These are phyloP conservation scores for Xerocomus nothofagi DNA, from an alignment of 1,284 basidiomycete species.

Conservation along the genomic window DNA sequence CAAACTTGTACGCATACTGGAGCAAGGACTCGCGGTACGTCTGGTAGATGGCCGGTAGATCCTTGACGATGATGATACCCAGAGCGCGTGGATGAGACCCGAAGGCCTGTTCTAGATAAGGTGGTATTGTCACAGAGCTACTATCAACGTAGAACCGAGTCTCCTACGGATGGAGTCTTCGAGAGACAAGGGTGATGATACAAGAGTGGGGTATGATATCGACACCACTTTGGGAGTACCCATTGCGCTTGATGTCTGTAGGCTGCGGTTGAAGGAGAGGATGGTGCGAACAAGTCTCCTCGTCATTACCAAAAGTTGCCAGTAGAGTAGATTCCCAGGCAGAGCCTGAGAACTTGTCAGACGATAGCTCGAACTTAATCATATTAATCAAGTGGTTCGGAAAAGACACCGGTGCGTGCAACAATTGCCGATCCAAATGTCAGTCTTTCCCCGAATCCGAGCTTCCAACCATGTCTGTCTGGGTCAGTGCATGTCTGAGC, in stretches of 20 bases:
- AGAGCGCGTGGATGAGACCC: conserved; percentile 74
- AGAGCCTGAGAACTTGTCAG: too few species aligned
- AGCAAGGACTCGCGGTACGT: conserved; percentile 68
- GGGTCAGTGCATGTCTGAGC: conserved; percentile 58
- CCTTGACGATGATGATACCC: conserved; percentile 79
- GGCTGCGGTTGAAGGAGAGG: conserved; percentile 8
- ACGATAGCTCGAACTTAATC: too few species aligned
- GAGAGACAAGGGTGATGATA: conserved; percentile 59
- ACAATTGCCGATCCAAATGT: neutral
- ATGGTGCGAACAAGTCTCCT: conserved; percentile 9
- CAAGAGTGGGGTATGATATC: conserved; percentile 67
- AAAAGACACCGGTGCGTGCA: too few species aligned
- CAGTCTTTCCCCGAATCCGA: neutral
- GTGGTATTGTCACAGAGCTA: neutral
- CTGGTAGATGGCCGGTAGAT: conserved; percentile 70
- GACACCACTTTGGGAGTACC: conserved; percentile 61
- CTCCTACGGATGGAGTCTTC: conserved; percentile 59
- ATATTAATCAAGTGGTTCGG: too few species aligned
- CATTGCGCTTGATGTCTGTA: conserved; percentile 37
- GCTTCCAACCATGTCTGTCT: conserved; percentile 34
- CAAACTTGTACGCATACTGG: conserved; percentile 71
- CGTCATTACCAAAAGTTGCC: conserved; percentile 16
- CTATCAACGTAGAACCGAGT: neutral
- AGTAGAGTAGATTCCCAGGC: too few species aligned
- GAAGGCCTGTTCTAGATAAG: conserved; percentile 66